Base-by-base conservation (phyloP, 1,284 basidiomycete species). In the Leccinum griseonigrum region DNA sequence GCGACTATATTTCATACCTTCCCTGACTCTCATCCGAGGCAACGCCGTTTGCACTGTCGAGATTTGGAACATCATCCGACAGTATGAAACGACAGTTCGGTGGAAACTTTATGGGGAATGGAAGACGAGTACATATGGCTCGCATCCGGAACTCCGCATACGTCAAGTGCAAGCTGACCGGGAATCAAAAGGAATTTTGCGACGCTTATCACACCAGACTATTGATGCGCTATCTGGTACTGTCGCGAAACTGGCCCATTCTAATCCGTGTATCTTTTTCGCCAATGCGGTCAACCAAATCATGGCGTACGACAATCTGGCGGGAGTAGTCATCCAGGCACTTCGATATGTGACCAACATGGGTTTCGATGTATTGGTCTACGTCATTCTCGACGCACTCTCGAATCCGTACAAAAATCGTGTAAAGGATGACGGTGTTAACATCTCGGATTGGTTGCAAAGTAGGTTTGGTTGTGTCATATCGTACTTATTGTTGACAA, bases 51-150 rank as follows among this genome's bases (percentile, higher is more conserved):
- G 90, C 71, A 90, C 91, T 16, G 88, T 91, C 57, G 94, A 97
- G 65, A 81, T 97, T 3, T 97, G 95, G 94, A 85, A 87, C 64
- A 84, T 98, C 53, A 83, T 99, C 55, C 80, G 85, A 48, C 84
- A 86, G 63, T 92, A 92, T 72, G 87, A 92, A 54, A 90, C 88
- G 60, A 85, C 88, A 7, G 80, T 85, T 53, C 91, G 97, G 3
- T 98, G 94, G 86, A 84, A 83, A 43, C 79, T 99, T 31, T 98
- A 99, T 70, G 97, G 96, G 55, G 96, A 99, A 78, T 98, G 97
- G 97, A 91, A 92, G 76, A 83, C 87, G 59, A 79, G 80, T 55
- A 85, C 76, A 8, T 92, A 86, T 78, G 83, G 80, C 71, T 88
- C 83, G 3, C 88, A 91, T 71, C 85, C 87, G 7, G 91, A 92